A percentile compares a stretch with the other conserved stretches of the same genome.
Conservation (phyloP, 2,329 filamentous ascomycete species). For the Microdochium trichocladiopsis region DNA sequence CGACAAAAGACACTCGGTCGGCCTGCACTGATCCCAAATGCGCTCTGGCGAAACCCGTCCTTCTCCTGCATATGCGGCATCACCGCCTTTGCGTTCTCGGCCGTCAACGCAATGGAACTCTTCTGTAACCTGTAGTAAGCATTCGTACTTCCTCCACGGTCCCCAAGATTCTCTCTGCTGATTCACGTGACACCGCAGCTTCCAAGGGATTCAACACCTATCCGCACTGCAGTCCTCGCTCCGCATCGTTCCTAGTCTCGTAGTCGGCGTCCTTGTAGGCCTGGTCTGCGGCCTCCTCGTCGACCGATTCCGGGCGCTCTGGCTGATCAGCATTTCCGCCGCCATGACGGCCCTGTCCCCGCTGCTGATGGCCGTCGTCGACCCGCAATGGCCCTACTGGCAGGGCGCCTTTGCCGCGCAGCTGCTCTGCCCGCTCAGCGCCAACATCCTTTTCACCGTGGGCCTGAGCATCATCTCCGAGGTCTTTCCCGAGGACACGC, state of each 20-base stretch:
- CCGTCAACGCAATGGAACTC: conserved; percentile 39
- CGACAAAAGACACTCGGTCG: conserved; percentile 35
- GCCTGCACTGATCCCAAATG: conserved; percentile 54
- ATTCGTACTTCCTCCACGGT: neutral
- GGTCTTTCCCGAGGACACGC: conserved; percentile 46
- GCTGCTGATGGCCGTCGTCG: conserved; percentile 46
- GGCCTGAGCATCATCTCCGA: conserved; percentile 46
- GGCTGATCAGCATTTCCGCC: conserved; percentile 30
- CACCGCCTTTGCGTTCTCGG: conserved; percentile 38
- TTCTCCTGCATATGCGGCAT: conserved; percentile 50
- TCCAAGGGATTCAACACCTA: conserved; percentile 38
- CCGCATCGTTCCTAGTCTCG: conserved; percentile 36
- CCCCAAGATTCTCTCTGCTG: too few species aligned
- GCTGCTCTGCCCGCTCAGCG: conserved; percentile 31
- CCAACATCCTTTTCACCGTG: conserved; percentile 47
- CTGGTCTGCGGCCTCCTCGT: conserved; percentile 37
- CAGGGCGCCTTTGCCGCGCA: conserved; percentile 25
- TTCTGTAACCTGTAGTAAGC: conserved; percentile 34
- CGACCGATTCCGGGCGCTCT: conserved; percentile 29
- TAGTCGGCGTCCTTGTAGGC: conserved; percentile 34
- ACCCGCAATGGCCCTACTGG: conserved; percentile 45
- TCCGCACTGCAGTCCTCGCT: conserved; percentile 38
- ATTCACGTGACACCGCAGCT: conserved; percentile 13
- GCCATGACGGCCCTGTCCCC: conserved; percentile 36
- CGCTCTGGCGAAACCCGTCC: conserved; percentile 46